These are phyloP conservation scores for Microthyrium microscopicum DNA, from an alignment of 2,329 filamentous ascomycete genomes.

Conservation along the genomic window DNA sequence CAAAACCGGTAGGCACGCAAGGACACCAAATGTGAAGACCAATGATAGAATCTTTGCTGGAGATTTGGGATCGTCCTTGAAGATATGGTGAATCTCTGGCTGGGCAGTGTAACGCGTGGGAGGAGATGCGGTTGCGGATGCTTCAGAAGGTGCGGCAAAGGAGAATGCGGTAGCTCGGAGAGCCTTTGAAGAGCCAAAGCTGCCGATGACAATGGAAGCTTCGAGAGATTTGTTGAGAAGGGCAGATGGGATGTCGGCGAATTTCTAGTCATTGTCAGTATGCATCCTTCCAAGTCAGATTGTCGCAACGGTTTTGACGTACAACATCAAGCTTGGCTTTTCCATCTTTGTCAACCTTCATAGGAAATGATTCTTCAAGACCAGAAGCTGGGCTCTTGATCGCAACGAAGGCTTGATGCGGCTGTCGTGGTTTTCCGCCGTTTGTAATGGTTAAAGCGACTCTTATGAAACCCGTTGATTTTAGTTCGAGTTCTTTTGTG, in stretches of 20 bases:
- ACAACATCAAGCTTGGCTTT: slow-evolving; percentile 78
- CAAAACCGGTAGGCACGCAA: slow-evolving; percentile 57
- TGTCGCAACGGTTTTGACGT: slow-evolving; percentile 22
- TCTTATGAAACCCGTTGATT: slow-evolving; percentile 58
- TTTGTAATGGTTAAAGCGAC: slow-evolving; percentile 68
- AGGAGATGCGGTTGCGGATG: slow-evolving; percentile 43
- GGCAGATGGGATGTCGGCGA: slow-evolving; percentile 77
- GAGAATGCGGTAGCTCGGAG: slow-evolving; percentile 58
- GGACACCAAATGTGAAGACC: slow-evolving; percentile 56
- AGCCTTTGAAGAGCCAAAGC: slow-evolving; percentile 59
- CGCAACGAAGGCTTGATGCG: slow-evolving; percentile 86
- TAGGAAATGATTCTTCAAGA: slow-evolving; percentile 72
- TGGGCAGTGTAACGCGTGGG: slow-evolving; percentile 72
- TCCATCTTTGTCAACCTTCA: slow-evolving; percentile 72
- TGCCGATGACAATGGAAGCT: slow-evolving; percentile 71
- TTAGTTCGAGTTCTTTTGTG: slow-evolving; percentile 46
- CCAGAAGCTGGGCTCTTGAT: slow-evolving; percentile 58
- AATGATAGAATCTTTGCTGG: slow-evolving; percentile 67
- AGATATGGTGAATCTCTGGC: slow-evolving; percentile 78
- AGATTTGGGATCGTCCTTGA: slow-evolving; percentile 62
- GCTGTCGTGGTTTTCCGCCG: slow-evolving; percentile 59
- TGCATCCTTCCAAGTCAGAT: slow-evolving; percentile 8
- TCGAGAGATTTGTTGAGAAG: slow-evolving; percentile 57
- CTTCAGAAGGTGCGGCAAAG: slow-evolving; percentile 47
- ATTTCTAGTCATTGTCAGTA: slow-evolving; percentile 45